Base-by-base conservation (phyloP, 306 rosid species). In the Malus sylvestris region DNA sequence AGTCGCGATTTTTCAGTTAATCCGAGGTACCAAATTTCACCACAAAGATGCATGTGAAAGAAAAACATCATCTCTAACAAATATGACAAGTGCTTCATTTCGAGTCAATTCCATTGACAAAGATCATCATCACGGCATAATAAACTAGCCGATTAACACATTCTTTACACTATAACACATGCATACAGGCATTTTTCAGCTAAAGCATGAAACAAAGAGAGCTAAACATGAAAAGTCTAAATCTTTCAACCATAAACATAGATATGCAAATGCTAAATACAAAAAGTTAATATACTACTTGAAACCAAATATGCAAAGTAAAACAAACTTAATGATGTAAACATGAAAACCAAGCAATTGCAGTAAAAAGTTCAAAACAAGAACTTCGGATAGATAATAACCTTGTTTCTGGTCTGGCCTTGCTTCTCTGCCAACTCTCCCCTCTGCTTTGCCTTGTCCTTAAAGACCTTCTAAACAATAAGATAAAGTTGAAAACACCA, bases 321-420 rank as follows among this genome's bases (percentile, higher is more conserved):
- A 38, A 63, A 74, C 27, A 46, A 46, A 4, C 18, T 13, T 14
- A 13, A 46, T 46, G 52, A 15, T 14, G 52, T 4, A 46, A 4
- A 46, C 52, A 46, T 46, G 18, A 46, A 45, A 46, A 46, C 6
- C 52, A 46, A 46, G 19, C 52, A 46, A 14, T 46, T 46, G 52
- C 52, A 13, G 52, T 46, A 46, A 33, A 33, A 33, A 33, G 38
- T 5, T 32, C 35, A 46, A 46, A 46, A 46, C 27, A 25, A 13
- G 18, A 46, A 46, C 18, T 46, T 4, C 15, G 6, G 52, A 46
- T 46, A 46, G 74, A 81, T 29, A 75, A 77, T 35, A 73, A 95
- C 97, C 98, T 95, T 95, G 98, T 92, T 92, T 80, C 90, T 96
- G 25, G 86, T 75, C 80, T 70, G 87, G 72, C 1, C 52, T 14